A percentile compares a stretch with the other conserved stretches of the same genome.
Evolutionary conservation across 2,329 filamentous ascomycete genomes (phyloP).

Genomic region (Pseudogymnoascus pannorum): DNA sequence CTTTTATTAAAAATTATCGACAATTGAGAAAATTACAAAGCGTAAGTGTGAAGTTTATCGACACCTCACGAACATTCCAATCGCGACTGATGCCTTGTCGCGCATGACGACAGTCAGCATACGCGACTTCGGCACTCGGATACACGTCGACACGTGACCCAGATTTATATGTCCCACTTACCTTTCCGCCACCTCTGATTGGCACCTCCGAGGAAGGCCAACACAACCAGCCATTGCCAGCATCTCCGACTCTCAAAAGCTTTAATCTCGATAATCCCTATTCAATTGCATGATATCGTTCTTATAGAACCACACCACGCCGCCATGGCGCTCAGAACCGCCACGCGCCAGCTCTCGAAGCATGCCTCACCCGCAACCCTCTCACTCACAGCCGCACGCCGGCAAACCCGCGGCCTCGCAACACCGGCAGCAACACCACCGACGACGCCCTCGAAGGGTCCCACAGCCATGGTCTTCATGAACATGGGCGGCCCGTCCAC

Average conservation of each 20-base stretch:
- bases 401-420: conserved; percentile 42
- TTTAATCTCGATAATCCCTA: not conserved
- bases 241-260: not conserved
- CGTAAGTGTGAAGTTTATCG: not conserved
- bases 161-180: conserved; percentile 4
- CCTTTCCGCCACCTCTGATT: not conserved
- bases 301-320: not conserved
- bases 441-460: conserved; percentile 61
- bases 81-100: conserved; percentile 6
- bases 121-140: not conserved
- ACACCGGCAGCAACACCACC: conserved; percentile 69
- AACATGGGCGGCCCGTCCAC: conserved; percentile 98
- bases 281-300: not conserved
- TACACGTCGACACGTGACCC: not conserved
- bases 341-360: conserved; percentile 26
- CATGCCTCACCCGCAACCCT: conserved; percentile 23
- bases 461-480: conserved; percentile 96
- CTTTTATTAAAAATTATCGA: not conserved
- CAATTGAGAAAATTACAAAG: not conserved
- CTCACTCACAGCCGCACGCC: conserved; percentile 24
- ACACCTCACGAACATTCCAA: conserved; percentile 1
- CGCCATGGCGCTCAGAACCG: conserved; percentile 35
- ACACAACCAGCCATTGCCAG: not conserved
- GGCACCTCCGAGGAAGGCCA: not conserved
- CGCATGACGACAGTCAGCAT: conserved; percentile 4